Base-by-base conservation (phyloP, 768 basidiomycete genomes). In the Pholiota molesta region DNA sequence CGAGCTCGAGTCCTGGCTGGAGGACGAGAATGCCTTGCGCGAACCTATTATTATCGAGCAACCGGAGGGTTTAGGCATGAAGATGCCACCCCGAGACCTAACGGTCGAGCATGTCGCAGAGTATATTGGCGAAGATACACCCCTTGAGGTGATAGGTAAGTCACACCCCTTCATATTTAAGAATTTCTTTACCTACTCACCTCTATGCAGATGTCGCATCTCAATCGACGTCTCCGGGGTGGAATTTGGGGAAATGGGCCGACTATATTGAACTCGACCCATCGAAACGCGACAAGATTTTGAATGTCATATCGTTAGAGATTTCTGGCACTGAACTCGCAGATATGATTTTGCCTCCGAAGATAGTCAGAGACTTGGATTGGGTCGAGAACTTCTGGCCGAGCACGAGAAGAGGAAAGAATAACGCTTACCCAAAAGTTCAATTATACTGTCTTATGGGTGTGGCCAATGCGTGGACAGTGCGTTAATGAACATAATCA, bases 301-400 rank as follows among this genome's bases (percentile, higher is more conserved):
- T 90, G 63, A 99, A 99, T 69, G 94, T 99, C 31, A 99, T 99
- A 59, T 95, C 94, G 2, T 78, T 99, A 54, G 97, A 99, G 73
- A 89, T 99, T 26, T 93, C 93, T 1, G 94, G 92, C 7, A 95
- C 94, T 3, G 78, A 84, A 55, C 81, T 99, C 7, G 90, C 89
- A 9, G 86, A 92, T 65, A 82, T 83, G 72, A 87, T 99, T 23
- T 75, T 87, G 2, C 95, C 95, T 3, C 97, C 97, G 2, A 84
- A 86, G 62, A 74, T 98, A 23, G 91, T 93, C 39, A 83, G 92
- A 56, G 93, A 98, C 59, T 73, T 98, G 65, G 97, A 98, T 69
- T 99, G 97, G 97, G 97, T 98, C 6, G 95, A 97, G 72, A 92
- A 90, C 62, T 93, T 89, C 73, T 99, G 97, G 97, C 95, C 95